Base-by-base conservation (phyloP, 345 rosid genomes). In the Acer negundo region DNA sequence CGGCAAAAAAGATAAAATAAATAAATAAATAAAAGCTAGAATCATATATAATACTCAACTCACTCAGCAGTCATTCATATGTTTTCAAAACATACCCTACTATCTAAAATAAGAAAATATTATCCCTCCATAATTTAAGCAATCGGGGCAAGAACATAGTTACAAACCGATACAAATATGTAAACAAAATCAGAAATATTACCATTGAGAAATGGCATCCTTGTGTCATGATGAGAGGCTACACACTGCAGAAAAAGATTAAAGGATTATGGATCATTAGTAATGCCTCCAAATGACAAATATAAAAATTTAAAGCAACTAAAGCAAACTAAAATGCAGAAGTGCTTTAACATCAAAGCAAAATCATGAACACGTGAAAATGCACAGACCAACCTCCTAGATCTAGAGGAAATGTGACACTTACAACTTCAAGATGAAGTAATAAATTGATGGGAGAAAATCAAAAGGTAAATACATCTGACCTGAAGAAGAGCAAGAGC, bases 401-500 rank as follows among this genome's bases (percentile, higher is more conserved):
- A 22, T 38, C 23, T 20, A 13, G 38, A 7, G 5, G 10, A 71
- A 69, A 22, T 6, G 8, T 67, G 19, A 62, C 13, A 35, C 19
- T 22, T 49, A 62, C 6, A 56, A 68, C 55, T 31, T 17, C 38
- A 65, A 61, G n/a, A 47, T 47, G 77, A 70, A 66, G 42, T 19
- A 69, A 74, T 19, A 72, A 75, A 15, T 56, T n/a, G 61, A 74
- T 38, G 51, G 51, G 7, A 23, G 70, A 63, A 62, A 55, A n/a
- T 16, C 20, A 12, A 35, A 35, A 69, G 63, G 75, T 13, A 6
- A 20, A 66, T 70, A 38, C 8, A 44, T 20, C 51, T 61, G 55
- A 96, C 99, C 97, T 97, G 99, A 86, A 97, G 98, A 82, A 97
- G 97, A 44, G 99, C 99, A 49, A 97, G 94, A 63, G 97, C 97